Evolutionary conservation across 352 stramenopile genomes (phyloP).

Genomic region (Albugo candida): DNA sequence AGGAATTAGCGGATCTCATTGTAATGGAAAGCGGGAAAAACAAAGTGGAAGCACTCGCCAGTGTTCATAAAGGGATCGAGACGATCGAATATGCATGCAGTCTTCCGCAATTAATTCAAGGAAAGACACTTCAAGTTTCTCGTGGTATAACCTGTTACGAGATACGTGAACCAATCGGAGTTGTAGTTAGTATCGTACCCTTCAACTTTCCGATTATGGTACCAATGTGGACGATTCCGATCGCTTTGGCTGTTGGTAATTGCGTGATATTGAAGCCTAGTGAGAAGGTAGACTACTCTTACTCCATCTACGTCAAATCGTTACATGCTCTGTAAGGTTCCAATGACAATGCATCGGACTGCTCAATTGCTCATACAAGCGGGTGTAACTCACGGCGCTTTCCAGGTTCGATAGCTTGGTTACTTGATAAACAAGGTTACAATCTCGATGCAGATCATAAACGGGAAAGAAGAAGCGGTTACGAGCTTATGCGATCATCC

Average conservation of each 20-base stretch:
- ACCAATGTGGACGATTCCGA: conserved; percentile 95
- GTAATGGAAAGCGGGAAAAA: conserved; percentile 97
- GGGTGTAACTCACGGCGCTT: conserved; percentile 87
- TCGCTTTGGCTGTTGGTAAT: conserved; percentile 92
- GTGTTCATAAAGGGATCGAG: conserved; percentile 95
- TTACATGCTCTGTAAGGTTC: conserved; percentile 18
- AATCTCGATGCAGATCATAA: conserved; percentile 60
- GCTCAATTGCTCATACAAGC: conserved; percentile 78
- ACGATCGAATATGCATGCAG: conserved; percentile 94
- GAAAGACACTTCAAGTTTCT: conserved; percentile 72
- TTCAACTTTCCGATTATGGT: conserved; percentile 98
- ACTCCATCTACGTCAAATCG: background rate
- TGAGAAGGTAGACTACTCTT: conserved; percentile 75
- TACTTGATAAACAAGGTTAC: background rate
- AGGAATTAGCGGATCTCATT: conserved; percentile 86
- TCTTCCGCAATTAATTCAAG: conserved; percentile 81
- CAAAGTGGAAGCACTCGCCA: conserved; percentile 89
- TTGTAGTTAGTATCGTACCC: conserved; percentile 85
- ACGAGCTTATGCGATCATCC: conserved; percentile 85
- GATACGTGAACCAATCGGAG: conserved; percentile 81
- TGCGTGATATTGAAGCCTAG: conserved; percentile 94
- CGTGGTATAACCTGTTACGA: conserved; percentile 87
- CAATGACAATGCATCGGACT: conserved; percentile 83
- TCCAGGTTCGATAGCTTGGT: conserved; percentile 35
- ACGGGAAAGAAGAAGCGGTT: conserved; percentile 81